Evolutionary conservation across 108 stramenopile genomes (phyloP).

Genomic region (Epithemia pelagica): DNA sequence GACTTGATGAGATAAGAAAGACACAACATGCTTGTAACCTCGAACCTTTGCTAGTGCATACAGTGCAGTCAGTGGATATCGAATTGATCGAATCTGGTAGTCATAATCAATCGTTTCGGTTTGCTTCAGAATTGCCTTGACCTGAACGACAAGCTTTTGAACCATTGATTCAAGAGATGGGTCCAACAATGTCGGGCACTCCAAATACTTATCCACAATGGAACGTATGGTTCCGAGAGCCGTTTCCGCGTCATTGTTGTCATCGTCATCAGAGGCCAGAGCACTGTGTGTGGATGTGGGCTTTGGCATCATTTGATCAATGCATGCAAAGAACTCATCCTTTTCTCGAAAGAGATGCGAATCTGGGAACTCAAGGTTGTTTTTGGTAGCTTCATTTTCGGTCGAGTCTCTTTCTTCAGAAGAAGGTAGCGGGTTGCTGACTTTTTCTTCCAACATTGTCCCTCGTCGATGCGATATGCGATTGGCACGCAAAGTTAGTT

Average conservation of each 20-base stretch:
- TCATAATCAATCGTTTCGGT: slow-evolving; percentile 13
- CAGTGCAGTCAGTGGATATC: slow-evolving; percentile 63
- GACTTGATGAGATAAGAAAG: slow-evolving; percentile 87
- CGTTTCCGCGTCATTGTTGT: background rate
- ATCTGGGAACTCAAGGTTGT: background rate
- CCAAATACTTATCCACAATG: slow-evolving; percentile 90
- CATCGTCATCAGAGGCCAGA: no score
- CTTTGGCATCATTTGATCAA: background rate
- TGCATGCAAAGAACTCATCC: background rate
- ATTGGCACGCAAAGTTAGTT: no score
- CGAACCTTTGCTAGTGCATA: slow-evolving; percentile 91
- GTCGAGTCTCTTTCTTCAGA: no score
- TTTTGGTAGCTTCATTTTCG: background rate
- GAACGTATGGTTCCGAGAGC: slow-evolving; percentile 17
- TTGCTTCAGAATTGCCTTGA: slow-evolving; percentile 8
- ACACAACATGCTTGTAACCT: slow-evolving; percentile 81
- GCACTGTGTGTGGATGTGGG: no score
- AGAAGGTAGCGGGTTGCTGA: no score
- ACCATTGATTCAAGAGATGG: slow-evolving; percentile 73
- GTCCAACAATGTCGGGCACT: slow-evolving; percentile 90
- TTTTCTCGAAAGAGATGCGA: background rate
- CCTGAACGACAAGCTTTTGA: slow-evolving; percentile 8
- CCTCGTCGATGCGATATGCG: no score
- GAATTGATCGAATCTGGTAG: slow-evolving; percentile 19
- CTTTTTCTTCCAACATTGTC: no score